Base-by-base conservation (phyloP, 257 asterid genomes). In the Fraxinus excelsior region DNA sequence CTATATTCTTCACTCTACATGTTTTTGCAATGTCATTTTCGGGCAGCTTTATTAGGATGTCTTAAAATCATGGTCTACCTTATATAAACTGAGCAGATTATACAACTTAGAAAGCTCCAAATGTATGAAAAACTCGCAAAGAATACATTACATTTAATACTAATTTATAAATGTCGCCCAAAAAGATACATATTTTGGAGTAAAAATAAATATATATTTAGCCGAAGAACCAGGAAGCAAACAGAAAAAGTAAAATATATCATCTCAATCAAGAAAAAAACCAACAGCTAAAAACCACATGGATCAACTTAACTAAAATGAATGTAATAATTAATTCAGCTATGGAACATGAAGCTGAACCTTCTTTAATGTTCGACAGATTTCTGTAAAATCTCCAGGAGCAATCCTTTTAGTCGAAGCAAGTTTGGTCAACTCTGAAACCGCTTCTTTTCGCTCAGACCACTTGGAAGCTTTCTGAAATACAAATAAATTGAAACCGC, bases 381-480 rank as follows among this genome's bases (percentile, higher is more conserved):
- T 90, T 90, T 96, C 99, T 16, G 93, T 68, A 80, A 93, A 96
- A 86, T 96, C 99, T 80, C 99, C 99, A 65, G 98, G 96, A 82
- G 98, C 97, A 80, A 96, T 92, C 87, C 90, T 88, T 83, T 86
- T 96, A 23, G 97, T 91, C 60, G 99, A 93, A 67, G 99, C 97
- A 86, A 96, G 97, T 86, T 96, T 96, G 73, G 97, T 96, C 80
- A 96, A 81, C 86, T 91, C 97, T 68, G 94, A 94, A 82, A 96
- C 97, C 72, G 99, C 99, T 64, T 93, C 99, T 85, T 93, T 96
- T 68, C 99, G 89, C 85, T 93, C 99, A 12, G 97, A 93, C 99
- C 99, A 96, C 84, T 96, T 96, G 56, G 97, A 19, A 86, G 99
- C 98, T 96, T 96, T 96, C 99, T 96, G 86, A 78, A 78, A 79